phyloP scores from a whole-genome alignment of 176 grass and related monocot species.

The Pontederia crassipes region DNA sequence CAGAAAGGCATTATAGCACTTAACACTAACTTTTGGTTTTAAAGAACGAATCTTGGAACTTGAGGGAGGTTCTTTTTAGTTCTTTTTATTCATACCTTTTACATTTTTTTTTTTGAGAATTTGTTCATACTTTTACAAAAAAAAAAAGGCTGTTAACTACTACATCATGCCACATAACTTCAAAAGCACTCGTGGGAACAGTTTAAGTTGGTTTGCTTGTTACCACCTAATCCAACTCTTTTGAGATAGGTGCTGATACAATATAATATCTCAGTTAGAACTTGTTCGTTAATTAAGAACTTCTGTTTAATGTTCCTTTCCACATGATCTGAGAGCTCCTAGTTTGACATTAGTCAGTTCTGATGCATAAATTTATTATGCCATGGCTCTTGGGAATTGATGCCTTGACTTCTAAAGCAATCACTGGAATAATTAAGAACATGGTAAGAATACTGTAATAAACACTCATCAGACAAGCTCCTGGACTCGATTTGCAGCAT shows the following conservation, averaged over 20 bases:
- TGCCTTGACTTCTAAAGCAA: background rate
- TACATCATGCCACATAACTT: no score
- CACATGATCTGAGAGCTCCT: background rate
- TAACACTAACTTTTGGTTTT: background rate
- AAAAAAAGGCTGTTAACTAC: no score
- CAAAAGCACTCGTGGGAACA: background rate
- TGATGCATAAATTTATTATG: background rate
- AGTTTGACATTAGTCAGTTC: background rate
- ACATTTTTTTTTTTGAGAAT: no score
- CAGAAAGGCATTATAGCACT: background rate
- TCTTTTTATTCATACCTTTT: no score
- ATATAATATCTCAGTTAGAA: background rate
- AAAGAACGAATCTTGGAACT: background rate
- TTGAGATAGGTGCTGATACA: background rate
- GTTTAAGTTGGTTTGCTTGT: background rate
- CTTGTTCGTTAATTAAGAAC: background rate
- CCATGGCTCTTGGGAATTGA: background rate
- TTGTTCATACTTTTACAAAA: no score
- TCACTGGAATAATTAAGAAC: background rate
- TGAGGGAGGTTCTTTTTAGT: no score
- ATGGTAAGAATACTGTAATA: background rate
- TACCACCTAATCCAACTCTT: background rate
- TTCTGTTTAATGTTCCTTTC: background rate
- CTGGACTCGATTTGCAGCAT: no score
- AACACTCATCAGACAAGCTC: no score